Evolutionary conservation across 148 eudicot genomes (phyloP).

Genomic region (Camellia granthamiana): DNA sequence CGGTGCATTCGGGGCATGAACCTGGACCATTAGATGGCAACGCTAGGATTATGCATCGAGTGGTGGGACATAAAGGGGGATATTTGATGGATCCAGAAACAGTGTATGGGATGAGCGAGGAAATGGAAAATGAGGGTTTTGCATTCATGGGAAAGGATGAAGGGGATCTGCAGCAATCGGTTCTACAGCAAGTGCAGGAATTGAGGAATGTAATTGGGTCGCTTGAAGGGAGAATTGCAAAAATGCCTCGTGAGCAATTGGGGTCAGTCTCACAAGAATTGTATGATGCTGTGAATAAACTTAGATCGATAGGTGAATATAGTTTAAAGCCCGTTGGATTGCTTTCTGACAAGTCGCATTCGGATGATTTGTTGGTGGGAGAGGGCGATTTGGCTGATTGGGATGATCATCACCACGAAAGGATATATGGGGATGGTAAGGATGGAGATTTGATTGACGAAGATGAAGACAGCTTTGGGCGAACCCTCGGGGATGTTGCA

Average conservation of each 20-base stretch:
- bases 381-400: constrained; percentile 78
- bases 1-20: constrained; percentile 94
- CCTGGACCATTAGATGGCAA: constrained; percentile 97
- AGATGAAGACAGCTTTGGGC: constrained; percentile 84
- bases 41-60: constrained; percentile 96
- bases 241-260: constrained; percentile 50
- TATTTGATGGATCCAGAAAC: constrained; percentile 66
- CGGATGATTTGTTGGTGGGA: constrained; percentile 69
- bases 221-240: constrained; percentile 58
- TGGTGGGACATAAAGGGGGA: constrained; percentile 82
- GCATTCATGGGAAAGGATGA: constrained; percentile 45
- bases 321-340: constrained; percentile 51
- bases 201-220: constrained; percentile 60
- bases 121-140: constrained; percentile 56
- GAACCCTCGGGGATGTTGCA: constrained; percentile 77
- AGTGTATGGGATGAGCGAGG: constrained; percentile 74
- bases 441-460: constrained; percentile 74
- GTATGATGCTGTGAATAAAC: constrained; percentile 65
- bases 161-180: constrained; percentile 53
- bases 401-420: constrained; percentile 54
- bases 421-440: constrained; percentile 64
- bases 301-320: constrained; percentile 63
- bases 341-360: constrained; percentile 54
- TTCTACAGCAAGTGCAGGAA: constrained; percentile 71
- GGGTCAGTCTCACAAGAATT: constrained; percentile 68